Evolutionary conservation across 176 grass and related monocot species (phyloP), one percentile per base, ranked within the genome.

Genomic region (Canna indica): DNA sequence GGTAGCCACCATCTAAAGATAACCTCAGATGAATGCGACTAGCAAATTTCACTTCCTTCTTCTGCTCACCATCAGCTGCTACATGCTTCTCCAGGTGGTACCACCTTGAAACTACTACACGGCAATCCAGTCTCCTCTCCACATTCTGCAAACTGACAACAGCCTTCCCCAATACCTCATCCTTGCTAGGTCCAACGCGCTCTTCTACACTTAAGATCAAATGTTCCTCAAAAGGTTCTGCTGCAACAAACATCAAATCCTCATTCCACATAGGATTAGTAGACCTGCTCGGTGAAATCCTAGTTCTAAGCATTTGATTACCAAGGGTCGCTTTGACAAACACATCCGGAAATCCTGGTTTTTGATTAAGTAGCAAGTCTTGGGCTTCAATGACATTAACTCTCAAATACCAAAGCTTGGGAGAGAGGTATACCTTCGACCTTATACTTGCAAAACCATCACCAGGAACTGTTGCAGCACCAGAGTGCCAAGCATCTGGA

Each of bases 371-470:
- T 54, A 78, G 45, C 69, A 90, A 52, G 58, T 86, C 83, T 69
- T 91, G 84, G 31, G 81, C 84, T 66, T 87, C 81, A 15, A 91
- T 76, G 71, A 86, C 68, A 64, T 84, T 81, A n/a, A 91, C 84
- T 64, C 81, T 69, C 30, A 91, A 47, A 61, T 91, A 91, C 81
- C 84, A 87, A 47, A 91, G 88, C 71, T 91, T 91, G 53, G 88
- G 81, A 32, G 84, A 87, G 30, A 84, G 76, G 63, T 91, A 91
- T n/a, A 91, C 84, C 69, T 91, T 91, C 17, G 81, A 84, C 24
- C 81, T 70, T 41, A 87, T 87, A 65, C 63, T 86, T 29, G 74
- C 59, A 31, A 84, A 67, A 54, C 81, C 84, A 65, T 91, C 84
- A 64, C 81, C 72, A 22, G 88, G 75, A 35, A 91, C 81, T 29